These are phyloP conservation scores for Phyllachora maydis DNA, from an alignment of 2,329 filamentous ascomycete species.

Conservation along the genomic window DNA sequence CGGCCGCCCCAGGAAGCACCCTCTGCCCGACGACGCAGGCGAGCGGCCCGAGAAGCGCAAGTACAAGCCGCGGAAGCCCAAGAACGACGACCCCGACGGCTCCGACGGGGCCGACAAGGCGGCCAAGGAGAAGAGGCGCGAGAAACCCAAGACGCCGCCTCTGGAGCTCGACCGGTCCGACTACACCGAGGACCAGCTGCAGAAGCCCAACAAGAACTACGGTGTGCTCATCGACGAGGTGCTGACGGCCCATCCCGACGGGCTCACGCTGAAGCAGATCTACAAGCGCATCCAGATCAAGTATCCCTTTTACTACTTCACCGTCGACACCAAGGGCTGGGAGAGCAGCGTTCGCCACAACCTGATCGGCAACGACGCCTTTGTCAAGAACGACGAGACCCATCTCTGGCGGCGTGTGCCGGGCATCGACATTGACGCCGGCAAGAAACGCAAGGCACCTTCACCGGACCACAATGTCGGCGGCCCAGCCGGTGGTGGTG, in stretches of 20 bases:
- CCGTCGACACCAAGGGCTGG: constrained; percentile 42
- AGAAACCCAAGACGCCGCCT: constrained; percentile 42
- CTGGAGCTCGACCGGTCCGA: constrained; percentile 31
- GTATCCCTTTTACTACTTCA: constrained; percentile 39
- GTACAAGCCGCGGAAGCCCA: constrained; percentile 36
- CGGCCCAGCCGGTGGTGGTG: no score
- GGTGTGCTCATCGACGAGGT: constrained; percentile 39
- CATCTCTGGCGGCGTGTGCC: constrained; percentile 35
- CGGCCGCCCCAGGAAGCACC: constrained; percentile 42
- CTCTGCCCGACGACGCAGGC: constrained; percentile 30
- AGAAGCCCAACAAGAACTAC: constrained; percentile 42
- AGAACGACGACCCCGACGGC: constrained; percentile 25
- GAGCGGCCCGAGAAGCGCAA: constrained; percentile 41
- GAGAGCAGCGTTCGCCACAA: constrained; percentile 45
- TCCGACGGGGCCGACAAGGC: constrained; percentile 30
- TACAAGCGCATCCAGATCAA: constrained; percentile 38
- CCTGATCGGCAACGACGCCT: constrained; percentile 39
- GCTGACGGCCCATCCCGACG: constrained; percentile 29
- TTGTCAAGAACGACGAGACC: constrained; percentile 34
- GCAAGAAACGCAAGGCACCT: constrained; percentile 35
- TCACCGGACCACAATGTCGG: constrained; percentile 28
- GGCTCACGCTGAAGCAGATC: constrained; percentile 37
- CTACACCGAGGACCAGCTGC: constrained; percentile 34
- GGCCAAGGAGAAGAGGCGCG: constrained; percentile 36
- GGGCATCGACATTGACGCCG: constrained; percentile 36